phyloP scores from a whole-genome alignment of 2,329 filamentous ascomycete species.

The Fusarium nurragi region DNA sequence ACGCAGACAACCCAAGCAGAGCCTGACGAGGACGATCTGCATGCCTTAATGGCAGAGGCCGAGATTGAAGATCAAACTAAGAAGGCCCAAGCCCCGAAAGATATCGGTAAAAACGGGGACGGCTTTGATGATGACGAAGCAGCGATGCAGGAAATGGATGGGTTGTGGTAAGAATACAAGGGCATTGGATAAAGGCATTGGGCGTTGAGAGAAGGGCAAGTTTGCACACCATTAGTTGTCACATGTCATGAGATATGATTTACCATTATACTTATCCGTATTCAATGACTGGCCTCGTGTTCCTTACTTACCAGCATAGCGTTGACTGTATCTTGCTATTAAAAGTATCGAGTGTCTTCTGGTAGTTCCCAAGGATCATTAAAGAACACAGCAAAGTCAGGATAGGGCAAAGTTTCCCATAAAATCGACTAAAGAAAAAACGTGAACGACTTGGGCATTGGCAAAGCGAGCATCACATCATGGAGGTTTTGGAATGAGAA shows the following conservation, averaged over 20 bases:
- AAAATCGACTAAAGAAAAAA: too few species aligned
- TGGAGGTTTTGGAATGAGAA: neutral
- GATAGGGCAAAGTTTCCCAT: too few species aligned
- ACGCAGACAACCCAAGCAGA: conserved; percentile 47
- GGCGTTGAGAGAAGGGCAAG: neutral
- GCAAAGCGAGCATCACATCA: neutral
- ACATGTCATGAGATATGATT: neutral
- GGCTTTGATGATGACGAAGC: conserved; percentile 71
- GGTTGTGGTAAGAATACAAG: conserved; percentile 54
- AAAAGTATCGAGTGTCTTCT: too few species aligned
- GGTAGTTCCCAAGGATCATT: too few species aligned
- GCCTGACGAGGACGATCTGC: conserved; percentile 59
- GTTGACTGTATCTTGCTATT: too few species aligned
- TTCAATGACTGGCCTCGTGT: neutral
- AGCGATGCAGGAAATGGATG: conserved; percentile 72
- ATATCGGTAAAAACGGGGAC: conserved; percentile 34
- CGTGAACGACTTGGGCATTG: neutral
- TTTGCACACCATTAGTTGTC: too few species aligned
- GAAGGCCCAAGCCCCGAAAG: neutral
- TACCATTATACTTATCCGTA: neutral
- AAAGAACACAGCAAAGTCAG: too few species aligned
- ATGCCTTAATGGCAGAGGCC: conserved; percentile 63
- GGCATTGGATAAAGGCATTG: neutral
- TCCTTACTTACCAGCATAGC: neutral
- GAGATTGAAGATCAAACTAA: conserved; percentile 44